Conservation (phyloP, 73 alveolate species). For the Effrenium voratum region DNA sequence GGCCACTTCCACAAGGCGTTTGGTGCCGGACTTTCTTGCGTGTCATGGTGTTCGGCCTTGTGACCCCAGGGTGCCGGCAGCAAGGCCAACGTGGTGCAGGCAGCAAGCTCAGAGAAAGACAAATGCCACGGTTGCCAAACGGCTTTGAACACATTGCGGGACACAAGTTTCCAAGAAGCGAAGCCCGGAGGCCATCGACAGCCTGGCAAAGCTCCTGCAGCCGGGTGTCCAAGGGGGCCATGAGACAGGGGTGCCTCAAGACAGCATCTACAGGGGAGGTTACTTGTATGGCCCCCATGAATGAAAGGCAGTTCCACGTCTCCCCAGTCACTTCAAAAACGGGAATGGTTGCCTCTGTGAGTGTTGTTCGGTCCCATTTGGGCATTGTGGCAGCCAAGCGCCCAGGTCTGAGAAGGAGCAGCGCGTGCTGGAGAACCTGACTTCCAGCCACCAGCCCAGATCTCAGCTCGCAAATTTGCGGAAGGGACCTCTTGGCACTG, state of each 20-base stretch:
- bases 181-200: conserved; percentile 18
- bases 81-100: not conserved
- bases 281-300: too few relatives aligned
- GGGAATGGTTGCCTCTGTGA: too few relatives aligned
- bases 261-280: too few relatives aligned
- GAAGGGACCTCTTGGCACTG: not conserved
- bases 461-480: too few relatives aligned
- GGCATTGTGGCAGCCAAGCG: too few relatives aligned
- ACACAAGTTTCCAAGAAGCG: too few relatives aligned
- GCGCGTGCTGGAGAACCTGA: conserved; percentile 30
- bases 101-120: conserved; percentile 12
- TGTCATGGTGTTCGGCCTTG: not conserved
- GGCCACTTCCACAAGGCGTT: conserved; percentile 42
- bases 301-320: too few relatives aligned
- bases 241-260: not conserved
- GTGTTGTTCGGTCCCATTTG: too few relatives aligned
- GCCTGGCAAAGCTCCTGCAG: not conserved
- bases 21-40: not conserved
- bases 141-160: too few relatives aligned
- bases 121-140: too few relatives aligned
- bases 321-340: too few relatives aligned
- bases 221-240: not conserved
- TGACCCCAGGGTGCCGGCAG: not conserved
- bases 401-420: conserved; percentile 54
- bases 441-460: conserved; percentile 29